phyloP scores from a whole-genome alignment of 2,329 filamentous ascomycete genomes.

The Juglanconis oblonga region DNA sequence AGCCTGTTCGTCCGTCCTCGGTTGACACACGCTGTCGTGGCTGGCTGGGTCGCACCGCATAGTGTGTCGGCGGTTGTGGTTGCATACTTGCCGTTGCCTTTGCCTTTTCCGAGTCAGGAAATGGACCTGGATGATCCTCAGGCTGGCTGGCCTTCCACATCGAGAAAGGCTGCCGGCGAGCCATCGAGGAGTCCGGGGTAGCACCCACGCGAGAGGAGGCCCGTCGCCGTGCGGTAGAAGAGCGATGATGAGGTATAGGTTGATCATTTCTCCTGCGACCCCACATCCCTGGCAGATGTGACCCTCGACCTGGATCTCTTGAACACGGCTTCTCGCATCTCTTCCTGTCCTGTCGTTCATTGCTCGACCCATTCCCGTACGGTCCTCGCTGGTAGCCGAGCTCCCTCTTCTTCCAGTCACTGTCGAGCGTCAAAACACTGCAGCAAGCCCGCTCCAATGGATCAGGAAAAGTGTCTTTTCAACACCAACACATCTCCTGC shows the following conservation, averaged over 20 bases:
- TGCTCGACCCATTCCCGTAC: neutral
- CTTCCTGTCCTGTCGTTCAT: neutral
- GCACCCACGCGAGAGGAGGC: neutral
- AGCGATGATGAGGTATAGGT: neutral
- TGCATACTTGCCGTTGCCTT: neutral
- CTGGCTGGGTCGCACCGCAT: neutral
- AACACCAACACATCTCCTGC: conserved; percentile 2
- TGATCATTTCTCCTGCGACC: neutral
- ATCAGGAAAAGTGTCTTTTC: neutral
- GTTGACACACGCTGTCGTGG: neutral
- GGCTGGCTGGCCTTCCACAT: conserved; percentile 1
- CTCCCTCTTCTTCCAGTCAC: neutral
- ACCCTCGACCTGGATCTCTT: conserved; percentile 3
- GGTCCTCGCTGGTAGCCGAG: neutral
- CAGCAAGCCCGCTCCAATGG: neutral
- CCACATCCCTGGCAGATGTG: conserved; percentile 7
- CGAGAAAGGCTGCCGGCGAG: conserved; percentile 1
- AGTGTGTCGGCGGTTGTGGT: neutral
- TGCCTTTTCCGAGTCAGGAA: neutral
- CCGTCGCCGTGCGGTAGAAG: neutral
- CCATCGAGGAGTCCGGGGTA: conserved; percentile 11
- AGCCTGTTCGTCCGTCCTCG: no score
- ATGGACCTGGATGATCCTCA: neutral
- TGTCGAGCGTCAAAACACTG: neutral
- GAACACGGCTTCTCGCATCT: conserved; percentile 5